Conservation (phyloP, 2,329 filamentous ascomycete genomes). For the Cladophialophora bantiana region DNA sequence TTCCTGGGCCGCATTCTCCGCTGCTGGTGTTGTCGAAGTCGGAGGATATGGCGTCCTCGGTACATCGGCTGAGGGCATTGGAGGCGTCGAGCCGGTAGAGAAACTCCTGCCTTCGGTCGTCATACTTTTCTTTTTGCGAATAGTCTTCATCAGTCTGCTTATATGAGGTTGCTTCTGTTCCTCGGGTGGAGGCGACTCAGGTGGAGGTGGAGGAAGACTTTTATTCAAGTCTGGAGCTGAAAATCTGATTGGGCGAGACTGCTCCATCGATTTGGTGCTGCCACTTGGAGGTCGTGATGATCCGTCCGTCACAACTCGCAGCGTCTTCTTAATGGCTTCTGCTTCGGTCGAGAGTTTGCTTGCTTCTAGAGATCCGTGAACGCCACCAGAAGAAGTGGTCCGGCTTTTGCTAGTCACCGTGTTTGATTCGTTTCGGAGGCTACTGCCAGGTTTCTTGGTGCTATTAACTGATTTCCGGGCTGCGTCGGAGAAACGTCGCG, state of each 20-base stretch:
- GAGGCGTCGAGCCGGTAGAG: slow-evolving; percentile 23
- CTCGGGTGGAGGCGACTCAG: slow-evolving; percentile 11
- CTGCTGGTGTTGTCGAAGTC: slow-evolving; percentile 3
- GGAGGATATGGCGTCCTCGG: slow-evolving; percentile 13
- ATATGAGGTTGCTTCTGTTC: slow-evolving; percentile 34
- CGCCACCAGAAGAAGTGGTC: slow-evolving; percentile 22
- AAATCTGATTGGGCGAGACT: slow-evolving; percentile 22
- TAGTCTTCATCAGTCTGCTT: slow-evolving; percentile 34
- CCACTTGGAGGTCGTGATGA: slow-evolving; percentile 23
- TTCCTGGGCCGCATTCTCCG: slow-evolving; percentile 3
- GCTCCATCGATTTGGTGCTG: slow-evolving; percentile 27
- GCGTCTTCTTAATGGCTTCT: slow-evolving; percentile 25
- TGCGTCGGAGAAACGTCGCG: slow-evolving; percentile 39
- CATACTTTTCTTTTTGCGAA: slow-evolving; percentile 37
- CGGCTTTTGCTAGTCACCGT: slow-evolving; percentile 22
- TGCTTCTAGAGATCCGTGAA: slow-evolving; percentile 29
- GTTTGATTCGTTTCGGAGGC: slow-evolving; percentile 33
- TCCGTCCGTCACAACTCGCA: slow-evolving; percentile 31
- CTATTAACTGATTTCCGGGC: slow-evolving; percentile 32
- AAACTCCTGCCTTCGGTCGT: slow-evolving; percentile 23
- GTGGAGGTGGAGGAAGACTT: slow-evolving; percentile 33
- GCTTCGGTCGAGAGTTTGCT: slow-evolving; percentile 22
- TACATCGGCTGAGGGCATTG: slow-evolving; percentile 12
- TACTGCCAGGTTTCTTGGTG: slow-evolving; percentile 33
- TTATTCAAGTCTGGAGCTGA: slow-evolving; percentile 35